These are phyloP conservation scores for Phaeosphaeria sp. DNA, from an alignment of 2,329 filamentous ascomycete species.

Conservation along the genomic window DNA sequence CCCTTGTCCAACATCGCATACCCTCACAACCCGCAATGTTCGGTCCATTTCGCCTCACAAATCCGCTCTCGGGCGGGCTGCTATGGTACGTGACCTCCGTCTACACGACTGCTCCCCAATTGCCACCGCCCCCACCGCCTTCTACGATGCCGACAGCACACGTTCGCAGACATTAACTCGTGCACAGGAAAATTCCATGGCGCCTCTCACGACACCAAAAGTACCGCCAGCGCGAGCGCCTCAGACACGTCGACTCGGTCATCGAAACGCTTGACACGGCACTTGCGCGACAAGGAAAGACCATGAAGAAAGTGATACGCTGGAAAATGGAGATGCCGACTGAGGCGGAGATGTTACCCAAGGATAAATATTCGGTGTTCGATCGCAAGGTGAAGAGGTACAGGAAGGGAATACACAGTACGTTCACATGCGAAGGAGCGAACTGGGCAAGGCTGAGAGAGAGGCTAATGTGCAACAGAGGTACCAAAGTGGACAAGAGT, in stretches of 20 bases:
- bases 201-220: conserved; percentile 77
- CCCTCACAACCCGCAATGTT: conserved; percentile 42
- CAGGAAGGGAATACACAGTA: conserved; percentile 97
- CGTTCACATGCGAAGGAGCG: conserved; percentile 48
- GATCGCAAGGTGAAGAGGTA: conserved; percentile 95
- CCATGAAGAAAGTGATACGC: conserved; percentile 77
- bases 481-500: conserved; percentile 85
- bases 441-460: neutral
- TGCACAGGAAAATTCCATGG: conserved; percentile 90
- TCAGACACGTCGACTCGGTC: conserved; percentile 76
- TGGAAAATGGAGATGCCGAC: conserved; percentile 98
- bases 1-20: conserved; percentile 17
- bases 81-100: conserved; percentile 38
- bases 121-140: neutral
- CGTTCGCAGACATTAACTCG: neutral
- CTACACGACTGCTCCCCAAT: neutral
- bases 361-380: conserved; percentile 98
- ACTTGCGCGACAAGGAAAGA: conserved; percentile 72
- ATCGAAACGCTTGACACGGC: conserved; percentile 82
- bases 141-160: neutral
- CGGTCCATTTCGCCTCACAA: conserved; percentile 49
- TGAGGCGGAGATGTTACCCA: conserved; percentile 92
- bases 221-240: conserved; percentile 53
- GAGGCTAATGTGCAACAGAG: conserved; percentile 68
- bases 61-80: conserved; percentile 47